These are phyloP conservation scores for Penicillium nucicola DNA, from an alignment of 495 filamentous ascomycete genomes.

Conservation along the genomic window DNA sequence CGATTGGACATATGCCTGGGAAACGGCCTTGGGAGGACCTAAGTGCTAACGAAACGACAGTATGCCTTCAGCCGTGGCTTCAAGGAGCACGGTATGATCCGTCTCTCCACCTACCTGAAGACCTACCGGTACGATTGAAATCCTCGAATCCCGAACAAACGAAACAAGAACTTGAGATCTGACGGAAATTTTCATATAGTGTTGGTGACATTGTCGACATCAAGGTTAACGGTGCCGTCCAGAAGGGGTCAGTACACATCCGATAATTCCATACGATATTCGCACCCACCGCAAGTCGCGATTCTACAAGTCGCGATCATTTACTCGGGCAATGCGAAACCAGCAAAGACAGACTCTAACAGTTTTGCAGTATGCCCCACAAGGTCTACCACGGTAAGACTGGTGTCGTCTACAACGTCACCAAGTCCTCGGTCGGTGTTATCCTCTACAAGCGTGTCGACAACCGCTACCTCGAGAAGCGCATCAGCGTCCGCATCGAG, in stretches of 20 bases:
- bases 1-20: slow-evolving; percentile 6
- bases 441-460: slow-evolving; percentile 98
- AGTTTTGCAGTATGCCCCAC: slow-evolving; percentile 78
- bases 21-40: not conserved
- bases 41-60: slow-evolving; percentile 43
- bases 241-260: slow-evolving; percentile 79
- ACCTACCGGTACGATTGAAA: slow-evolving; percentile 70
- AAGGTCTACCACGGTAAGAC: slow-evolving; percentile 99
- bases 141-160: slow-evolving; percentile 13
- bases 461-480: slow-evolving; percentile 99
- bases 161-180: slow-evolving; percentile 24
- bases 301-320: not conserved
- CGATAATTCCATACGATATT: slow-evolving; percentile 12
- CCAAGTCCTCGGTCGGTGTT: slow-evolving; percentile 91
- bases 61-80: slow-evolving; percentile 93
- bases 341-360: slow-evolving; percentile 27
- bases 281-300: not conserved
- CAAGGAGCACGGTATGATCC: slow-evolving; percentile 90
- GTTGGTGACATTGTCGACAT: slow-evolving; percentile 98
- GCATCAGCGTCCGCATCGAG: slow-evolving; percentile 97
- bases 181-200: slow-evolving; percentile 45
- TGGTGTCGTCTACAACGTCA: slow-evolving; percentile 96
- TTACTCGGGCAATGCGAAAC: not conserved
- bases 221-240: slow-evolving; percentile 94
- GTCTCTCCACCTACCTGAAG: slow-evolving; percentile 84